A percentile compares a stretch with the other conserved stretches of the same genome.
Conservation (phyloP, 257 asterid genomes). For the Fraxinus pennsylvanica region DNA sequence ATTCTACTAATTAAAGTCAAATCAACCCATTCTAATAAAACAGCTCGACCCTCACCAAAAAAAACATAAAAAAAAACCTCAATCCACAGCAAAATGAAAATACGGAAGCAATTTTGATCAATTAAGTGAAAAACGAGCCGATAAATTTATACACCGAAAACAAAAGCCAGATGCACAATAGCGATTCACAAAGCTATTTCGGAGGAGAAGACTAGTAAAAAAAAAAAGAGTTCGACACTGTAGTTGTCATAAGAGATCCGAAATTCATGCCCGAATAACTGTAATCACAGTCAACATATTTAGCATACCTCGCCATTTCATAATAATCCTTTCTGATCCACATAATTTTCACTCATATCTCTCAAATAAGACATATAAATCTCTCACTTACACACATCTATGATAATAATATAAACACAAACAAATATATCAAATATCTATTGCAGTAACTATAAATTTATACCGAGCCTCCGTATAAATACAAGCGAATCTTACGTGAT, state of each 20-base stretch:
- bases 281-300: slow-evolving; percentile 35
- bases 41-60: not conserved
- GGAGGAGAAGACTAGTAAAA: slow-evolving; percentile 35
- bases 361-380: not conserved
- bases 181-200: slow-evolving; percentile 39
- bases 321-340: slow-evolving; percentile 32
- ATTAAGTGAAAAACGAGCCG: slow-evolving; percentile 7
- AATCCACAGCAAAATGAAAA: slow-evolving; percentile 13
- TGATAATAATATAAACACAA: slow-evolving; percentile 7
- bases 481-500: slow-evolving; percentile 33
- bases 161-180: slow-evolving; percentile 15
- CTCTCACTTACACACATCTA: not conserved
- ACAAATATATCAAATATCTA: slow-evolving; percentile 14
- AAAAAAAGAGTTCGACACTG: slow-evolving; percentile 38
- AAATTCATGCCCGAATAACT: slow-evolving; percentile 38
- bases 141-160: slow-evolving; percentile 1
- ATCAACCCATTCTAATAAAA: not conserved
- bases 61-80: not conserved
- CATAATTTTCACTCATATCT: slow-evolving; percentile 27
- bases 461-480: slow-evolving; percentile 15
- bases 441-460: not conserved
- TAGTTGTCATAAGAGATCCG: slow-evolving; percentile 60
- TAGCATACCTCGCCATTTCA: slow-evolving; percentile 15
- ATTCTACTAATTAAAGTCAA: slow-evolving; percentile 1
- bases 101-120: not conserved